phyloP scores from a whole-genome alignment of 176 grass and related monocot genomes.

The Rhynchospora tenuis region DNA sequence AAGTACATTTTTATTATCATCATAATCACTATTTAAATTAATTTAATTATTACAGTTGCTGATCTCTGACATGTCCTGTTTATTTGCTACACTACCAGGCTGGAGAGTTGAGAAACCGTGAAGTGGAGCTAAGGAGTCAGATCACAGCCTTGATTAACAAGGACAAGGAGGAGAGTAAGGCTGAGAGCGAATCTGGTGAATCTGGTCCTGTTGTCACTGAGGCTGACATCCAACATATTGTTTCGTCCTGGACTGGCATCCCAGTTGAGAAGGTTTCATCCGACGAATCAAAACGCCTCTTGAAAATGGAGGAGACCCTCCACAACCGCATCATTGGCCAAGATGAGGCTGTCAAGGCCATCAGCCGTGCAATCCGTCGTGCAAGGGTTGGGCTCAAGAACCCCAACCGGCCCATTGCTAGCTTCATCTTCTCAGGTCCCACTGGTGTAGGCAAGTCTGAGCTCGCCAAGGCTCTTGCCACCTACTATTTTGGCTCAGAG shows the following conservation, averaged over 20 bases:
- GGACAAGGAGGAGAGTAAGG: conserved; percentile 85
- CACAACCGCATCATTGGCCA: conserved; percentile 89
- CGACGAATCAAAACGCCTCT: conserved; percentile 83
- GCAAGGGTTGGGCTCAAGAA: conserved; percentile 95
- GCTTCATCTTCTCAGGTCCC: conserved; percentile 97
- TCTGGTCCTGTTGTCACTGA: conserved; percentile 72
- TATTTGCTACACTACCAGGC: conserved; percentile 39
- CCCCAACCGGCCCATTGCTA: conserved; percentile 87
- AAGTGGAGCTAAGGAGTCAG: conserved; percentile 82
- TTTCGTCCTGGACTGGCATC: conserved; percentile 93
- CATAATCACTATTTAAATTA: neutral
- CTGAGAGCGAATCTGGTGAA: conserved; percentile 80
- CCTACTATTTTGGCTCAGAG: conserved; percentile 92
- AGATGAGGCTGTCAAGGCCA: conserved; percentile 95
- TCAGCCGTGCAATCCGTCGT: conserved; percentile 86
- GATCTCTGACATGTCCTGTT: neutral
- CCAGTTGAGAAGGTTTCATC: conserved; percentile 93
- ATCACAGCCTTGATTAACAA: conserved; percentile 82
- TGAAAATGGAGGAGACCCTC: conserved; percentile 97
- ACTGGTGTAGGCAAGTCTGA: conserved; percentile 98
- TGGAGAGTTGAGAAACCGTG: conserved; percentile 63
- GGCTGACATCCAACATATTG: conserved; percentile 94
- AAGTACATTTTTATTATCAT: conserved; percentile 36
- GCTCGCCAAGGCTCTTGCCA: conserved; percentile 73
- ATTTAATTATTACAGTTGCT: neutral